Evolutionary conservation across 495 filamentous ascomycete species (phyloP).

Genomic region (Bryoglossum gracile): DNA sequence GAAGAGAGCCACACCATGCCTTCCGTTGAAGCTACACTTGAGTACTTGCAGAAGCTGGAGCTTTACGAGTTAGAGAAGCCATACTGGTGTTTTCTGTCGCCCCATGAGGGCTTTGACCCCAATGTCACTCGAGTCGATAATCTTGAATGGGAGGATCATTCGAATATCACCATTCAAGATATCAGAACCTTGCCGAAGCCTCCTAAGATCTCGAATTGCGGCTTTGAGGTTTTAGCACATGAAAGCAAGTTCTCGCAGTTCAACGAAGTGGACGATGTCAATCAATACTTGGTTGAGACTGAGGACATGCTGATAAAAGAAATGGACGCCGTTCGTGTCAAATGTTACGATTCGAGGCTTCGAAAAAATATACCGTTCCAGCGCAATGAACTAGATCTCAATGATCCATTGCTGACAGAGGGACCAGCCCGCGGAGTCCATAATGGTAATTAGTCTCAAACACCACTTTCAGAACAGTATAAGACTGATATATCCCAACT

Average conservation of each 20-base stretch:
- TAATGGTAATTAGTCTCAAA: constrained; percentile 4
- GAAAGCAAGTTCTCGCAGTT: background rate
- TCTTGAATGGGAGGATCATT: constrained; percentile 12
- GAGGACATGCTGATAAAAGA: constrained; percentile 6
- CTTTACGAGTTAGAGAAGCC: constrained; percentile 17
- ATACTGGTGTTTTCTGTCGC: constrained; percentile 15
- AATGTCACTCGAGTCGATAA: constrained; percentile 11
- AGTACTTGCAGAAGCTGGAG: constrained; percentile 14
- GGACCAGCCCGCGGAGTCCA: constrained; percentile 18
- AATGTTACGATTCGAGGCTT: constrained; percentile 12
- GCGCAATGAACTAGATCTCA: constrained; percentile 4
- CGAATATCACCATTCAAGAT: constrained; percentile 4
- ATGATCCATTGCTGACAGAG: constrained; percentile 12
- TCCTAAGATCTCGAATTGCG: constrained; percentile 1
- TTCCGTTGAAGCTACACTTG: constrained; percentile 1
- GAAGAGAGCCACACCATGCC: no score
- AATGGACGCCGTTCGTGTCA: constrained; percentile 6
- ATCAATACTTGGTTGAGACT: constrained; percentile 6
- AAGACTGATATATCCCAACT: background rate
- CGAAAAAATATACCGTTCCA: constrained; percentile 12
- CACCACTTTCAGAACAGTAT: background rate
- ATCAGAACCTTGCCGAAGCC: background rate
- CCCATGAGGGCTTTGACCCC: constrained; percentile 13
- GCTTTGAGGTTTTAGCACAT: constrained; percentile 14
- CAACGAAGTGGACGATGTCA: background rate